Evolutionary conservation across 768 basidiomycete genomes (phyloP).

Genomic region (Rhodosporidiobolus sp.): DNA sequence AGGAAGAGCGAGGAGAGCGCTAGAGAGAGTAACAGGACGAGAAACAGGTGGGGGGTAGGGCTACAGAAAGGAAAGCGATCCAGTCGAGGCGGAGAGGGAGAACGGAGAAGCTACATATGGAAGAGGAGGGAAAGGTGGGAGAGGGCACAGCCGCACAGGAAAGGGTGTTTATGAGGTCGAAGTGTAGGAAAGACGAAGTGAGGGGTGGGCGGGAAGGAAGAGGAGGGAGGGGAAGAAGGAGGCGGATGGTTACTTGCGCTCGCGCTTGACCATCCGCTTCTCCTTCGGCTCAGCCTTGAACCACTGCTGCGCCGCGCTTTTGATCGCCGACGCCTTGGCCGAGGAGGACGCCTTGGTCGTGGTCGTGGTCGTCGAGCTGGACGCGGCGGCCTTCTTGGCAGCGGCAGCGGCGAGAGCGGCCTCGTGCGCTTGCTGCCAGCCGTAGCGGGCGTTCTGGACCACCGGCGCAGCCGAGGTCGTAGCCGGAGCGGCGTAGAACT

Average conservation of each 20-base stretch:
- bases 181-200: no score
- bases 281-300: not conserved
- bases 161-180: no score
- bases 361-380: not conserved
- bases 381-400: not conserved
- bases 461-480: not conserved
- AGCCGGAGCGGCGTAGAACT: not conserved
- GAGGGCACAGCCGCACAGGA: no score
- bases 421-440: not conserved
- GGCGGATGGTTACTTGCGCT: not conserved
- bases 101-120: no score
- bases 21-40: no score
- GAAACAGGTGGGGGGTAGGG: no score
- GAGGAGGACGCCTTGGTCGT: not conserved
- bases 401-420: not conserved
- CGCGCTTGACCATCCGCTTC: conserved; percentile 2
- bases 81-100: no score
- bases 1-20: no score
- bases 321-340: not conserved
- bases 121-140: no score
- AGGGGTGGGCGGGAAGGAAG: no score
- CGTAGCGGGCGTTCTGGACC: not conserved
- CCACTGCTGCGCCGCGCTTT: not conserved
- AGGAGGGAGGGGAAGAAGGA: not conserved
- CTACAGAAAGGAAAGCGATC: no score